Base-by-base conservation (phyloP, 2,329 filamentous ascomycete species). In the Colletotrichum lupini region DNA sequence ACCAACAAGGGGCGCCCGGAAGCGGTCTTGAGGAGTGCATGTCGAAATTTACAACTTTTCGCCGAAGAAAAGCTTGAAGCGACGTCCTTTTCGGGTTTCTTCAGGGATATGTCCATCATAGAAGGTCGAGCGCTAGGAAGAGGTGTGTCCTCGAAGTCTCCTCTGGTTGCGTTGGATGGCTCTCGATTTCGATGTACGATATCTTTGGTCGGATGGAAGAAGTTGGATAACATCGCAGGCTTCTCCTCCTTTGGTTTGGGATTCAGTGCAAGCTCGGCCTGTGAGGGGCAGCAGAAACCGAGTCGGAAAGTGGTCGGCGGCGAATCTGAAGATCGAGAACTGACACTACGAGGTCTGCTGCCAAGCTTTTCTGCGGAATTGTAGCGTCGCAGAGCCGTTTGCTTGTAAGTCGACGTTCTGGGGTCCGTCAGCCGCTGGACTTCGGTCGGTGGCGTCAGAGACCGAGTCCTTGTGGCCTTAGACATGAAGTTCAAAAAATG, bases 141-240 rank as follows among this genome's bases (percentile, higher is more conserved):
- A 22, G 82, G 81, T 24, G 81, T 82, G 24, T 76, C 73, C 68
- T 83, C 79, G 62, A 83, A 81, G 60, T 78, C 77, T n/a, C 76
- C 77, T 22, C 76, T 77, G 11, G 30, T 22, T 2, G 53, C 5
- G 42, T 32, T 30, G 14, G 22, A 46, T 14, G n/a, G 46, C 12
- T 57, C 30, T 9, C 49, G 30, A 14, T 35, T 55, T 24, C 16
- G 11, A 56, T 22, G 11, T 12, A 16, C 19, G 22, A 14, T 42
- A 32, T 16, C n/a, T 42, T 71, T 75, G 22, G 67, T 68, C 32
- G 72, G 56, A 30, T 68, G 57, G 57, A 75, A 74, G 37, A 72
- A 62, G 26, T 58, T 63, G 35, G 72, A 46, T 16, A 75, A 64
- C 74, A 75, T 75, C 5, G 60, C 67, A 8, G 49, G 46, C 35